Conservation (phyloP, 2,329 filamentous ascomycete genomes). For the Arthroderma uncinatum region DNA sequence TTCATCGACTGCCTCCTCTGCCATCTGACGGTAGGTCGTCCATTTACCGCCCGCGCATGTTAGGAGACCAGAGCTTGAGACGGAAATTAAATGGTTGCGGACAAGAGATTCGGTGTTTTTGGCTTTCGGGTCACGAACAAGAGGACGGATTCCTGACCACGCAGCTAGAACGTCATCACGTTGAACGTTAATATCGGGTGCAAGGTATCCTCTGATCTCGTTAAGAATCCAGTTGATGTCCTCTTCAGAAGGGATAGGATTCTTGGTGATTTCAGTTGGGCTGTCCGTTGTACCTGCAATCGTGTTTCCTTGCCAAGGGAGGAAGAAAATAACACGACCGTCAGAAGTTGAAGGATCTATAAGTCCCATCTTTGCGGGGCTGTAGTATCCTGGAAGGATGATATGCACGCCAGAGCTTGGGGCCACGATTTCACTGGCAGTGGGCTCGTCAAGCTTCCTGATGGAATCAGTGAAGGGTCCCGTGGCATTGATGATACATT, state of each 20-base stretch:
- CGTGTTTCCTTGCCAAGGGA: conserved; percentile 87
- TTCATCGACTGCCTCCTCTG: conserved; percentile 76
- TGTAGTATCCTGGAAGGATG: conserved; percentile 77
- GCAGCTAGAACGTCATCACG: conserved; percentile 80
- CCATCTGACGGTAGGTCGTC: conserved; percentile 91
- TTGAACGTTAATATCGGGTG: conserved; percentile 73
- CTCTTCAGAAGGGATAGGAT: conserved; percentile 68
- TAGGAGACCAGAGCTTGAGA: conserved; percentile 66
- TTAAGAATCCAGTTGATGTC: conserved; percentile 81
- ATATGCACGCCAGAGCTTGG: conserved; percentile 79
- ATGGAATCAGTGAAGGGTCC: conserved; percentile 80
- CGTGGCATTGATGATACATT: conserved; percentile 78
- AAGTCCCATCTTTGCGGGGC: conserved; percentile 73
- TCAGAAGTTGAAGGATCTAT: conserved; percentile 81
- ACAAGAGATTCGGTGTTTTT: conserved; percentile 79
- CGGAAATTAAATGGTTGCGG: conserved; percentile 71
- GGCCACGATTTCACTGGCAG: conserved; percentile 65
- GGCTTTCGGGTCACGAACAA: conserved; percentile 77
- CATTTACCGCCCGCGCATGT: conserved; percentile 85
- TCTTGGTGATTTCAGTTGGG: conserved; percentile 57
- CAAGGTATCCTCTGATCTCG: conserved; percentile 70
- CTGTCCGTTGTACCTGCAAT: conserved; percentile 83
- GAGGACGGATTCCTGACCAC: conserved; percentile 77
- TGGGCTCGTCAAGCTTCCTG: conserved; percentile 69
- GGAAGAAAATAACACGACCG: conserved; percentile 83